A percentile compares a stretch with the other conserved stretches of the same genome.
Evolutionary conservation across 2,329 filamentous ascomycete species (phyloP).

Genomic region (Paramyrothecium sp.): DNA sequence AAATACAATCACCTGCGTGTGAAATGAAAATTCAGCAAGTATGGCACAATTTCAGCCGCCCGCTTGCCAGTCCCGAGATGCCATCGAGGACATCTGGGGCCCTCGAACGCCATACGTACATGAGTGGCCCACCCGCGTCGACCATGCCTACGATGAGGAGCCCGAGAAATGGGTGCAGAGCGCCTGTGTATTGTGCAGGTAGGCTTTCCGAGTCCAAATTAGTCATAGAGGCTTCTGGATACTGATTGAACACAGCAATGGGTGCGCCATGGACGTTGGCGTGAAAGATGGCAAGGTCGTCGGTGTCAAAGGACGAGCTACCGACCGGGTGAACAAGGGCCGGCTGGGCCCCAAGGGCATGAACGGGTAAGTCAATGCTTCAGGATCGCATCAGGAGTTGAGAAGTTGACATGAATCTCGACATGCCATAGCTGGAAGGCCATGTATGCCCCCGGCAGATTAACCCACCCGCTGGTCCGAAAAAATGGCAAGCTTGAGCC

Average conservation of each 20-base stretch:
- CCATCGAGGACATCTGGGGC: slow-evolving; percentile 27
- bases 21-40: neutral
- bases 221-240: neutral
- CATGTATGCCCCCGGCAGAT: slow-evolving; percentile 23
- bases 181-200: slow-evolving; percentile 35
- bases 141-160: slow-evolving; percentile 24
- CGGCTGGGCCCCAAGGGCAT: slow-evolving; percentile 32
- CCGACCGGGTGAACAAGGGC: slow-evolving; percentile 32
- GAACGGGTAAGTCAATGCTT: slow-evolving; percentile 20
- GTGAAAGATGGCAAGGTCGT: slow-evolving; percentile 32
- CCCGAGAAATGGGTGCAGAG: slow-evolving; percentile 36
- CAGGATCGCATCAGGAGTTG: neutral
- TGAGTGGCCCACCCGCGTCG: slow-evolving; percentile 29
- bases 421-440: slow-evolving; percentile 19
- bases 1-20: neutral
- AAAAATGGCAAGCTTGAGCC: slow-evolving; percentile 30
- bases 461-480: slow-evolving; percentile 29
- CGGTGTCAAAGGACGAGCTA: slow-evolving; percentile 29
- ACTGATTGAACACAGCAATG: slow-evolving; percentile 23
- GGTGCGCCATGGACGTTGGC: slow-evolving; percentile 31
- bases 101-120: slow-evolving; percentile 27
- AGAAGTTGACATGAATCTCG: neutral
- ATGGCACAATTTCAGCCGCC: neutral
- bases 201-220: neutral
- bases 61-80: slow-evolving; percentile 16